Evolutionary conservation across 345 rosid genomes (phyloP), one percentile per base, ranked within the genome.

Genomic region (Dimocarpus longan): DNA sequence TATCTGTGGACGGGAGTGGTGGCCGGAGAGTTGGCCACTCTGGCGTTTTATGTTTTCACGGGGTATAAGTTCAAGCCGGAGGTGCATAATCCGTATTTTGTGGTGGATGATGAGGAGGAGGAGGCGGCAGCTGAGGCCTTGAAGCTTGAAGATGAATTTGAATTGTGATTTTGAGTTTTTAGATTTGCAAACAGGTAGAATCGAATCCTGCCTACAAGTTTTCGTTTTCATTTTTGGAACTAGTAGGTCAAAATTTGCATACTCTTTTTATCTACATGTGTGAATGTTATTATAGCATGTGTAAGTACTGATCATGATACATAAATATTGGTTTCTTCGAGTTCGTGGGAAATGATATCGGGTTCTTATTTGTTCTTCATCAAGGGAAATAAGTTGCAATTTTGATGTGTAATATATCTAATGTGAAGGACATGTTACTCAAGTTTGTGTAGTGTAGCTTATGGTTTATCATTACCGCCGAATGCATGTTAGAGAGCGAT

Each of bases 141-240:
- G 85, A 96, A 93, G 94, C 94, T 94, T n/a, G 99, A 96, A 76
- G 98, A 96, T 21, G 98, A 96, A 88, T 94, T 96, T 70, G 97
- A 96, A 81, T 79, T 96, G 84, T 96, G 78, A 46, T 46, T 46
- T 76, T 60, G 65, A 60, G 70, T 48, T 60, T 16, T 46, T 6
- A 59, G 37, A 60, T 22, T 60, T 59, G 19, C 52, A 24, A n/a
- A n/a, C 32, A 73, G 78, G 78, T 65, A 65, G 78, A 65, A 65
- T 46, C 52, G 10, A 32, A 46, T 75, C 78, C 54, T 75, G 60
- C 70, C 71, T 48, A 48, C 15, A 67, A 32, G 65, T 13, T 67
- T 71, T 24, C 69, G 26, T 22, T 71, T 62, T 75, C 28, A 16
- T 44, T 28, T 13, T 66, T 32, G 26, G 16, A 50, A 37, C 60